Conservation (phyloP, 2,329 filamentous ascomycete species). For the Venturia effusa region DNA sequence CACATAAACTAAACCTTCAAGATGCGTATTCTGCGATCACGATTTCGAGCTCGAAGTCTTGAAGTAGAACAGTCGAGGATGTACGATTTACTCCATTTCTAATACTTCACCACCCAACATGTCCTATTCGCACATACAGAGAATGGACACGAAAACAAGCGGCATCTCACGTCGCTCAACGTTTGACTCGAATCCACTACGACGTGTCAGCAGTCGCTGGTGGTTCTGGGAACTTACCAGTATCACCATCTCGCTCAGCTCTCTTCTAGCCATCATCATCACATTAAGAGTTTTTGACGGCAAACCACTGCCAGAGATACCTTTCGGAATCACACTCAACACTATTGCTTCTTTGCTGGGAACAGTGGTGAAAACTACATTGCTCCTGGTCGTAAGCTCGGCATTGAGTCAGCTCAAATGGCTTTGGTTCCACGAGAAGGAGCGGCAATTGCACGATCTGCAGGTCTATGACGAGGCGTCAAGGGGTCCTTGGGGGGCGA, state of each 20-base stretch:
- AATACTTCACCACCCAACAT: background rate
- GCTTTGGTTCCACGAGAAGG: constrained; percentile 22
- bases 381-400: constrained; percentile 1
- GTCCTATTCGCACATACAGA: background rate
- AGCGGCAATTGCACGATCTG: constrained; percentile 24
- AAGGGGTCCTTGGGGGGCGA: constrained; percentile 12
- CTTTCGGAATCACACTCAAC: constrained; percentile 6
- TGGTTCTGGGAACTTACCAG: constrained; percentile 2
- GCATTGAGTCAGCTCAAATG: constrained; percentile 22
- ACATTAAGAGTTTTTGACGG: constrained; percentile 4
- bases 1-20: background rate
- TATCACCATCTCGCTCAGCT: background rate
- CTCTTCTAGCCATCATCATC: constrained; percentile 1
- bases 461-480: constrained; percentile 22
- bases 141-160: background rate
- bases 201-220: background rate
- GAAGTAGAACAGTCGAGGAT: background rate
- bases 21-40: background rate
- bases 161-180: background rate
- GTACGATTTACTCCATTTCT: background rate
- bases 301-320: background rate
- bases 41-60: background rate
- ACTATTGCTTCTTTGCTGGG: constrained; percentile 2
- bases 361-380: background rate
- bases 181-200: background rate